These are phyloP conservation scores for Pseudohyphozyma bogoriensis DNA, from an alignment of 768 basidiomycete species.

Conservation along the genomic window DNA sequence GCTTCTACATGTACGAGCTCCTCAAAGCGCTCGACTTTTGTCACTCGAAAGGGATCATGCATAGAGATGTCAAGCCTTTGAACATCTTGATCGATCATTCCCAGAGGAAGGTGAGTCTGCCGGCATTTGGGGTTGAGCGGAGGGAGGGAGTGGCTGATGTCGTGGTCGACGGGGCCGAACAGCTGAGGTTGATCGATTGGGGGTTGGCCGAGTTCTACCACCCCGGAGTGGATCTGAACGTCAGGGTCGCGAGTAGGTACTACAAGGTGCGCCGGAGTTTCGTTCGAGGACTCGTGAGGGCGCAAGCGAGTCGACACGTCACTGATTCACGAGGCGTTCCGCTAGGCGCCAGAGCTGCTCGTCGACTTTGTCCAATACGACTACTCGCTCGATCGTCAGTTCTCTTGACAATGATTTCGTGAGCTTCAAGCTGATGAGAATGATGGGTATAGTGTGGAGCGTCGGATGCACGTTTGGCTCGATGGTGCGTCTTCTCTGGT, in stretches of 20 bases:
- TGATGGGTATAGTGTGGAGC: constrained; percentile 14
- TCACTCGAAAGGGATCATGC: constrained; percentile 31
- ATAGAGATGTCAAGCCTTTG: constrained; percentile 31
- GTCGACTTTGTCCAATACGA: constrained; percentile 20
- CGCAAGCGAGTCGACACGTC: not conserved
- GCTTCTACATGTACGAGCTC: constrained; percentile 28
- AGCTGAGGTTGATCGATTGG: constrained; percentile 30
- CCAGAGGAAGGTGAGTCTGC: constrained; percentile 8
- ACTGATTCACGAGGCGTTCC: not conserved
- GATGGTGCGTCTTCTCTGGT: constrained; percentile 4
- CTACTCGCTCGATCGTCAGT: constrained; percentile 20
- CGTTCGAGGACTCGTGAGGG: not conserved
- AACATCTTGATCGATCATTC: constrained; percentile 30
- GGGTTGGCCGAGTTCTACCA: constrained; percentile 31
- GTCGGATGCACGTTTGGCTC: constrained; percentile 28
- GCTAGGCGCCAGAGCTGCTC: constrained; percentile 22
- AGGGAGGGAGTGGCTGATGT: not conserved
- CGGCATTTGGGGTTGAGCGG: too few relatives aligned
- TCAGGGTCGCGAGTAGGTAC: constrained; percentile 27
- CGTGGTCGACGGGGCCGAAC: not conserved
- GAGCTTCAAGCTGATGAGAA: not conserved
- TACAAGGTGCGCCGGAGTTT: too few relatives aligned
- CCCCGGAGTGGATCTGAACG: constrained; percentile 23
- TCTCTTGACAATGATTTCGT: not conserved
- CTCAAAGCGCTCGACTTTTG: constrained; percentile 31